phyloP scores from a whole-genome alignment of 495 filamentous ascomycete species.

The Penicillium silybi region DNA sequence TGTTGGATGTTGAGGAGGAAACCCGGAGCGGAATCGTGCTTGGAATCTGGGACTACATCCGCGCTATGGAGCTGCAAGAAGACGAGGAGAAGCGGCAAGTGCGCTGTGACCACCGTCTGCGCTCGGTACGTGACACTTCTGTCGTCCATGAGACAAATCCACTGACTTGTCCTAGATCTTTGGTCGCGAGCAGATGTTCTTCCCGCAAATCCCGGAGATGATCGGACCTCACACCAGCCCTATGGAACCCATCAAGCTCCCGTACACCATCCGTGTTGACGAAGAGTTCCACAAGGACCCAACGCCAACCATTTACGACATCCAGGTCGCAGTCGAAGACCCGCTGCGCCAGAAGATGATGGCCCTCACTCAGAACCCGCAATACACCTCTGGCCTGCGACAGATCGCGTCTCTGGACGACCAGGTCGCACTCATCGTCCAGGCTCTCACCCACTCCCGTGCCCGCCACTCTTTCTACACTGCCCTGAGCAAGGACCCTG shows the following conservation, averaged over 20 bases:
- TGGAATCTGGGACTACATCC: slow-evolving; percentile 94
- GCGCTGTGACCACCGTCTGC: slow-evolving; percentile 78
- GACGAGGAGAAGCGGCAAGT: slow-evolving; percentile 91
- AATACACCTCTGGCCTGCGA: slow-evolving; percentile 56
- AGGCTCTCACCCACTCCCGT: slow-evolving; percentile 71
- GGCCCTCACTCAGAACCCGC: slow-evolving; percentile 52
- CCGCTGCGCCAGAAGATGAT: slow-evolving; percentile 67
- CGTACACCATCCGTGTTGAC: slow-evolving; percentile 93
- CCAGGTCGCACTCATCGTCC: slow-evolving; percentile 73
- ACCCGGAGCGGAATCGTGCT: slow-evolving; percentile 81
- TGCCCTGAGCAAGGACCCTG: slow-evolving; percentile 73
- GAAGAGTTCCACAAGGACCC: slow-evolving; percentile 65
- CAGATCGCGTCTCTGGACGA: slow-evolving; percentile 73
- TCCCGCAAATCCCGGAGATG: slow-evolving; percentile 78
- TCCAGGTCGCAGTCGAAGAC: slow-evolving; percentile 80
- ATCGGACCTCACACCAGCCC: slow-evolving; percentile 71
- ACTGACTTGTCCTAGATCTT: no score
- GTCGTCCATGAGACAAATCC: no score
- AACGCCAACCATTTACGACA: slow-evolving; percentile 78
- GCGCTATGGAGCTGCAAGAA: slow-evolving; percentile 78
- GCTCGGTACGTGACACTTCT: no score
- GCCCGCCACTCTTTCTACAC: slow-evolving; percentile 83
- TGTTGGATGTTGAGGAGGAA: slow-evolving; percentile 83
- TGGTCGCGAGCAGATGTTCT: slow-evolving; percentile 70
- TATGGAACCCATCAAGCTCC: slow-evolving; percentile 76